Conservation (phyloP, 805 yeast genomes). For the Wickerhamiella bombiphila region DNA sequence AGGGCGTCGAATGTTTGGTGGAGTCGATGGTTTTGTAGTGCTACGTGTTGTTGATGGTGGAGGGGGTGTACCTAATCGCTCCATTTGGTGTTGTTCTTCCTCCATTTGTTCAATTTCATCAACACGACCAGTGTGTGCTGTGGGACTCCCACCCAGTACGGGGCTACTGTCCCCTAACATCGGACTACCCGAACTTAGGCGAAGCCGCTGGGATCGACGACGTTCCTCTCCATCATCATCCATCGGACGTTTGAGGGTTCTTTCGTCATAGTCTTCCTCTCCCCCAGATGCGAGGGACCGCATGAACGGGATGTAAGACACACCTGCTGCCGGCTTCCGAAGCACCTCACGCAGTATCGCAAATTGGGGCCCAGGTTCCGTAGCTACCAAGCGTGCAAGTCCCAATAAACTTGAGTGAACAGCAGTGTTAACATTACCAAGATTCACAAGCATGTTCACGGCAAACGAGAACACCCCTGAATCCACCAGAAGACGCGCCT, state of each 20-base stretch:
- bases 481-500: slow-evolving; percentile 33
- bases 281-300: not conserved
- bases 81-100: too few species aligned
- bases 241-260: slow-evolving; percentile 1
- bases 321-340: not conserved
- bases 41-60: not conserved
- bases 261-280: not conserved
- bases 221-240: not conserved
- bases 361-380: not conserved
- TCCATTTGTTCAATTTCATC: slow-evolving; percentile 1
- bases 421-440: slow-evolving; percentile 41
- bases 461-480: slow-evolving; percentile 33
- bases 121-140: not conserved
- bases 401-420: slow-evolving; percentile 66
- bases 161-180: not conserved
- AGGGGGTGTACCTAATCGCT: not conserved
- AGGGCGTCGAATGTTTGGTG: not conserved
- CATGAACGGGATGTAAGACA: not conserved
- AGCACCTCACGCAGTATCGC: not conserved
- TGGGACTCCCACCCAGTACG: not conserved
- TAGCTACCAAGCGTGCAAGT: slow-evolving; percentile 23
- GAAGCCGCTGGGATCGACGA: slow-evolving; percentile 1
- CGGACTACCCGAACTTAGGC: not conserved
- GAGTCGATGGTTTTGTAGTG: not conserved
- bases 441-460: slow-evolving; percentile 35